These are phyloP conservation scores for Xylaria cubensis DNA, from an alignment of 495 filamentous ascomycete genomes.

Conservation along the genomic window DNA sequence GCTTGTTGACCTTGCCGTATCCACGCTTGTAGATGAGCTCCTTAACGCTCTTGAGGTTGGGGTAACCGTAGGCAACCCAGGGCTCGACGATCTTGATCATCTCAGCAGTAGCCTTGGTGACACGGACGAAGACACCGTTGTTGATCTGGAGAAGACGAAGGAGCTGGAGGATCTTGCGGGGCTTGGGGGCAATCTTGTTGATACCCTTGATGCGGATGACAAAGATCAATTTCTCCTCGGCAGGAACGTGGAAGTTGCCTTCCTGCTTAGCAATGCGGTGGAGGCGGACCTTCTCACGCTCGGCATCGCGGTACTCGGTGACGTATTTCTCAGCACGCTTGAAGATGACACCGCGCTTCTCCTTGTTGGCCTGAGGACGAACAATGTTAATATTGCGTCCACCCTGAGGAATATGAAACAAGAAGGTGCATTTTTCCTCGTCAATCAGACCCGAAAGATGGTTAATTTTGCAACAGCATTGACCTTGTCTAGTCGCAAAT, in stretches of 20 bases:
- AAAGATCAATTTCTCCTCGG: slow-evolving; percentile 96
- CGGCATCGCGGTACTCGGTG: slow-evolving; percentile 96
- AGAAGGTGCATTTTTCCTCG: slow-evolving; percentile 32
- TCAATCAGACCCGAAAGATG: slow-evolving; percentile 99
- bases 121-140: slow-evolving; percentile 96
- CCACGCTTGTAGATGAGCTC: slow-evolving; percentile 99
- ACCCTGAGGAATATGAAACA: not conserved
- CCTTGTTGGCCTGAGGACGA: slow-evolving; percentile 79
- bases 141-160: slow-evolving; percentile 99
- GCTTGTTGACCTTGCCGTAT: slow-evolving; percentile 96
- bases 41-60: slow-evolving; percentile 97
- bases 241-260: slow-evolving; percentile 90
- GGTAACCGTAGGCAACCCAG: slow-evolving; percentile 98
- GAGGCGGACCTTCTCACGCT: slow-evolving; percentile 98
- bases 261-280: slow-evolving; percentile 85
- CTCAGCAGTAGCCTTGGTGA: slow-evolving; percentile 97
- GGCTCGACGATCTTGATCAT: slow-evolving; percentile 98
- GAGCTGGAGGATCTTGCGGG: slow-evolving; percentile 98
- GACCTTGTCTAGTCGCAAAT: slow-evolving; percentile 91
- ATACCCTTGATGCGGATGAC: slow-evolving; percentile 99
- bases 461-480: slow-evolving; percentile 95
- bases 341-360: slow-evolving; percentile 97
- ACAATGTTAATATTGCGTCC: slow-evolving; percentile 49
- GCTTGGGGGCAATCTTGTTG: slow-evolving; percentile 99
- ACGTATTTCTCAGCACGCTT: slow-evolving; percentile 99